Percentiles rank a stretch among this genome's conserved stretches.
phyloP scores from a whole-genome alignment of 495 filamentous ascomycete genomes.

The Xylaria longipes region DNA sequence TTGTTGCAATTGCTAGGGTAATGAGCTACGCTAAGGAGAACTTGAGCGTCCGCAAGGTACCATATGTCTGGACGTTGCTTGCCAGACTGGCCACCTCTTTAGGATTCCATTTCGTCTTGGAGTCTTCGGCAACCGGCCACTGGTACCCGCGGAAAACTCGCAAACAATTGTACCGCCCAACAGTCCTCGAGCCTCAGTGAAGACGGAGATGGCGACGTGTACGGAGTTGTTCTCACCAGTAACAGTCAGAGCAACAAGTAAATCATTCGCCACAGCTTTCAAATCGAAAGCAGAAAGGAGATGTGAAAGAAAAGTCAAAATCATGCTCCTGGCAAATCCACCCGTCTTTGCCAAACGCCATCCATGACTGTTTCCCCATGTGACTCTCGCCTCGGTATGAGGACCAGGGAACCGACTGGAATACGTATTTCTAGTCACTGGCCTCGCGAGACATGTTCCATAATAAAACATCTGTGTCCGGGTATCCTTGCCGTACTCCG shows the following conservation, averaged over 20 bases:
- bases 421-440: slow-evolving; percentile 27
- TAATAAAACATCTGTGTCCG: slow-evolving; percentile 41
- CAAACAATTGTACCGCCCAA: slow-evolving; percentile 41
- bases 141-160: slow-evolving; percentile 29
- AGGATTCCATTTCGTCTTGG: not conserved
- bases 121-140: slow-evolving; percentile 21
- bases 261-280: slow-evolving; percentile 33
- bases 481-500: slow-evolving; percentile 40
- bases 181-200: slow-evolving; percentile 27
- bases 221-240: slow-evolving; percentile 37
- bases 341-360: slow-evolving; percentile 44
- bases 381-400: slow-evolving; percentile 14
- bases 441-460: slow-evolving; percentile 25
- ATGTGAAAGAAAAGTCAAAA: slow-evolving; percentile 22
- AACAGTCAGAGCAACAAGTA: slow-evolving; percentile 33
- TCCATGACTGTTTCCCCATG: slow-evolving; percentile 33
- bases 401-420: slow-evolving; percentile 7
- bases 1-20: slow-evolving; percentile 28
- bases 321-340: slow-evolving; percentile 35
- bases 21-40: slow-evolving; percentile 28
- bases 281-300: slow-evolving; percentile 17
- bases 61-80: slow-evolving; percentile 8
- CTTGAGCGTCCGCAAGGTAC: slow-evolving; percentile 23
- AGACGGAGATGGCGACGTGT: slow-evolving; percentile 33
- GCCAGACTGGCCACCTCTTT: not conserved